Conservation (phyloP, 2,329 filamentous ascomycete species). For the Penicillium sclerotiorum region DNA sequence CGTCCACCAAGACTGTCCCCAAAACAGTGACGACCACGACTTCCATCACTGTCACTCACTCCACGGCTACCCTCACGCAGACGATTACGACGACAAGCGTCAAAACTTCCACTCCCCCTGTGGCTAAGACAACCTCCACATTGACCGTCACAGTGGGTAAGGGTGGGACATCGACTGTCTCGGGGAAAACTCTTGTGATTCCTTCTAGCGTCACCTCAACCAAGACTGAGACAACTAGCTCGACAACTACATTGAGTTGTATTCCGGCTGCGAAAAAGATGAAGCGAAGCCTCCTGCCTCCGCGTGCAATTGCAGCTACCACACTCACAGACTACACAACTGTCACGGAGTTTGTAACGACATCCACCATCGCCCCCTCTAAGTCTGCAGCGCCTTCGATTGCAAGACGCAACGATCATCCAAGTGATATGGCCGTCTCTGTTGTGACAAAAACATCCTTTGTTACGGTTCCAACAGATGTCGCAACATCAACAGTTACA, state of each 20-base stretch:
- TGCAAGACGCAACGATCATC: too few species aligned
- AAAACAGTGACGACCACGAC: slow-evolving; percentile 26
- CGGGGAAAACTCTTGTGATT: background rate
- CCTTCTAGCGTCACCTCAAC: background rate
- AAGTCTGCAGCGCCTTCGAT: too few species aligned
- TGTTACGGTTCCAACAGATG: background rate
- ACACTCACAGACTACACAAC: background rate
- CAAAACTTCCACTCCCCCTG: background rate
- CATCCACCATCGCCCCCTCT: background rate
- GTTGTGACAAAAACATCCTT: background rate
- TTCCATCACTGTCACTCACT: slow-evolving; percentile 27
- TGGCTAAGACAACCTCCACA: background rate
- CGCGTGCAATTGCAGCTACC: background rate
- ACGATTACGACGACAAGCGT: background rate
- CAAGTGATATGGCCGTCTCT: background rate
- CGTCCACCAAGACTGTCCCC: slow-evolving; percentile 3
- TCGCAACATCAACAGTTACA: background rate
- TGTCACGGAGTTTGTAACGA: background rate
- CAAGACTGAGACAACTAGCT: background rate
- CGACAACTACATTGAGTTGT: slow-evolving; percentile 1
- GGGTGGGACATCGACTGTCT: background rate
- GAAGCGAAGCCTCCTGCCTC: slow-evolving; percentile 1
- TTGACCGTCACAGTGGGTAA: background rate
- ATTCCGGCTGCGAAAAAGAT: background rate
- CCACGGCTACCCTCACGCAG: background rate